Evolutionary conservation across 208 protist genomes (phyloP).

Genomic region (Phytomonas francai): DNA sequence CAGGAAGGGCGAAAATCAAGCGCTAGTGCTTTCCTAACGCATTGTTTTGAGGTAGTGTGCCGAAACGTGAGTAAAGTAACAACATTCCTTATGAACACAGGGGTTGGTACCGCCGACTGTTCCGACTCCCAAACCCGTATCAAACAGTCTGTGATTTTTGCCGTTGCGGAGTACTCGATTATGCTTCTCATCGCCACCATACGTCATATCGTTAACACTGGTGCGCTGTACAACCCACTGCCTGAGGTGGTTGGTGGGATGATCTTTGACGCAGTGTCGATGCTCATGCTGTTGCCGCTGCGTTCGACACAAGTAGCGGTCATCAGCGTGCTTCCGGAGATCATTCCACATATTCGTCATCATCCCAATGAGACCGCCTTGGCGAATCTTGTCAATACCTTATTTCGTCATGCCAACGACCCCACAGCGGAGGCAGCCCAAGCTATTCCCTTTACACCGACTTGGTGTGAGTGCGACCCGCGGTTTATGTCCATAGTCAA

Average conservation of each 20-base stretch:
- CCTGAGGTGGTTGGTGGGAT: conserved; percentile 32
- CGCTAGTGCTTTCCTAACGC: conserved; percentile 31
- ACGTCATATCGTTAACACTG: conserved; percentile 44
- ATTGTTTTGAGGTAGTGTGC: conserved; percentile 71
- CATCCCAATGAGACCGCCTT: conserved; percentile 36
- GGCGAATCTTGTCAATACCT: conserved; percentile 44
- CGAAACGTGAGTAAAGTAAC: conserved; percentile 61
- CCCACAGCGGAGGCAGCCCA: conserved; percentile 13
- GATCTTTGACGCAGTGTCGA: conserved; percentile 71
- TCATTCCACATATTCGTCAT: conserved; percentile 62
- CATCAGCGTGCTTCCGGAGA: conserved; percentile 70
- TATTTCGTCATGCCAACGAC: conserved; percentile 70
- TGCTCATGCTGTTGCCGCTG: conserved; percentile 79
- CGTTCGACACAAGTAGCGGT: conserved; percentile 77
- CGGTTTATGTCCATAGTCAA: conserved; percentile 69
- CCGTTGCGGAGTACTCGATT: conserved; percentile 64
- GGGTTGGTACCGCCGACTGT: conserved; percentile 21
- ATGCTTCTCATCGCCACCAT: conserved; percentile 73
- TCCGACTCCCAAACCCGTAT: conserved; percentile 24
- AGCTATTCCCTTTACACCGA: conserved; percentile 59
- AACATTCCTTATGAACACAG: conserved; percentile 57
- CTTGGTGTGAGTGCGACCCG: conserved; percentile 75
- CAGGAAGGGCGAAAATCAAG: conserved; percentile 27
- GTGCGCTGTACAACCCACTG: conserved; percentile 21
- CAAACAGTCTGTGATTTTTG: conserved; percentile 52